phyloP scores from a whole-genome alignment of 345 rosid genomes.

The Bretschneidera sinensis region DNA sequence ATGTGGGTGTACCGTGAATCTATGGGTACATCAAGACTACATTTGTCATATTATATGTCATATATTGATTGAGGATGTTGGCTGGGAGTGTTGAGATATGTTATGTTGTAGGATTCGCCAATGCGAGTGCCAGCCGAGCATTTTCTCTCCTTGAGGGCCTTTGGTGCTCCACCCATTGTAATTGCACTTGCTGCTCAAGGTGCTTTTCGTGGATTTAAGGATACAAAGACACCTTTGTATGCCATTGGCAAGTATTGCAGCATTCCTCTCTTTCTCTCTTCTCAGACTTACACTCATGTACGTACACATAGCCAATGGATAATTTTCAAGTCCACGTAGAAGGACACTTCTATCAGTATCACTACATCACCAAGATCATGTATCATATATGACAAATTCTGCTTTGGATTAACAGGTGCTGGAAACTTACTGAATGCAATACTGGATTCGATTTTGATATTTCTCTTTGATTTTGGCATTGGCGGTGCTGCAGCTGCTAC shows the following conservation, averaged over 20 bases:
- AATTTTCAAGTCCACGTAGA: background rate
- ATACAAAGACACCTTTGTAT: conserved; percentile 83
- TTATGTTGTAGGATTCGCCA: conserved; percentile 66
- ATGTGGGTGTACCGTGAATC: too few relatives aligned
- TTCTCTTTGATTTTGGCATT: conserved; percentile 64
- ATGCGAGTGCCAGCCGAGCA: conserved; percentile 81
- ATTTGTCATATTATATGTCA: background rate
- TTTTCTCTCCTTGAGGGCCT: conserved; percentile 70
- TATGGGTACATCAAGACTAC: background rate
- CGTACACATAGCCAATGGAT: background rate
- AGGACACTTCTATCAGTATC: background rate
- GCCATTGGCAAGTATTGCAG: conserved; percentile 75
- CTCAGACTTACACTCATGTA: conserved; percentile 2
- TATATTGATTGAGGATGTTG: conserved; percentile 1
- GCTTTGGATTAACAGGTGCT: conserved; percentile 50
- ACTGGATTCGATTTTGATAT: conserved; percentile 72
- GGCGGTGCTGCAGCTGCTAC: conserved; percentile 88
- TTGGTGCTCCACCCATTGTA: conserved; percentile 93
- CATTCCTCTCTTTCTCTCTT: conserved; percentile 14
- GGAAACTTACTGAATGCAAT: conserved; percentile 76
- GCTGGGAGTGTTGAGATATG: conserved; percentile 5
- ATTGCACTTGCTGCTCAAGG: conserved; percentile 96
- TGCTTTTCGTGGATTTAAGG: conserved; percentile 90
- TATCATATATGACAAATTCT: conserved; percentile 11
- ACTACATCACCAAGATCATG: background rate